phyloP scores from a whole-genome alignment of 192 early-diverging fungal species.

The Gonapodya prolifera region DNA sequence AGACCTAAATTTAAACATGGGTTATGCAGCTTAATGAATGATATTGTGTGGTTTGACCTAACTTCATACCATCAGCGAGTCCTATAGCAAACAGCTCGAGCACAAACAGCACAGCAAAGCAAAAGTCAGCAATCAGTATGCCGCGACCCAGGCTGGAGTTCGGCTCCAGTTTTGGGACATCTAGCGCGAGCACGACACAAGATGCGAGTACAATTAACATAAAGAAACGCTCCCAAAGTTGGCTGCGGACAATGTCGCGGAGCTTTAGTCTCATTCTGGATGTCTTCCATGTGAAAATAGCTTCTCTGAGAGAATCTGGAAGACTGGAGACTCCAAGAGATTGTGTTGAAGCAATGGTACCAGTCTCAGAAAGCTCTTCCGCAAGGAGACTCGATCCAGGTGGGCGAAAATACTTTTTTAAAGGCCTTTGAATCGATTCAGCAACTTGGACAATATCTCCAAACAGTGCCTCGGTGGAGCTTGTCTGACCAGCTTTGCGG shows the following conservation, averaged over 20 bases:
- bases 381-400: too few relatives aligned
- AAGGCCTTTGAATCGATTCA: too few relatives aligned
- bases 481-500: too few relatives aligned
- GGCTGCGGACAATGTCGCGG: neutral
- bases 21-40: neutral
- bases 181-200: neutral
- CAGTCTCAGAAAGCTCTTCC: neutral
- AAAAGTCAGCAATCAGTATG: neutral
- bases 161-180: neutral
- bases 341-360: neutral
- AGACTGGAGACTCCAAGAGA: neutral
- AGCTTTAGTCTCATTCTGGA: neutral
- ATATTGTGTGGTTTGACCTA: too few relatives aligned
- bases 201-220: neutral
- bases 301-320: neutral
- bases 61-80: neutral
- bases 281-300: neutral
- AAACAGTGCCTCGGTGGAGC: too few relatives aligned
- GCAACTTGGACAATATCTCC: too few relatives aligned
- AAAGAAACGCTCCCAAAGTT: neutral
- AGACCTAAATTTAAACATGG: neutral
- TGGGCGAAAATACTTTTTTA: too few relatives aligned
- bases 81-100: neutral
- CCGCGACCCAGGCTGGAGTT: neutral
- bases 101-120: neutral